Evolutionary conservation across 176 grass and related monocot species (phyloP).

Genomic region (Hordeum marinum): DNA sequence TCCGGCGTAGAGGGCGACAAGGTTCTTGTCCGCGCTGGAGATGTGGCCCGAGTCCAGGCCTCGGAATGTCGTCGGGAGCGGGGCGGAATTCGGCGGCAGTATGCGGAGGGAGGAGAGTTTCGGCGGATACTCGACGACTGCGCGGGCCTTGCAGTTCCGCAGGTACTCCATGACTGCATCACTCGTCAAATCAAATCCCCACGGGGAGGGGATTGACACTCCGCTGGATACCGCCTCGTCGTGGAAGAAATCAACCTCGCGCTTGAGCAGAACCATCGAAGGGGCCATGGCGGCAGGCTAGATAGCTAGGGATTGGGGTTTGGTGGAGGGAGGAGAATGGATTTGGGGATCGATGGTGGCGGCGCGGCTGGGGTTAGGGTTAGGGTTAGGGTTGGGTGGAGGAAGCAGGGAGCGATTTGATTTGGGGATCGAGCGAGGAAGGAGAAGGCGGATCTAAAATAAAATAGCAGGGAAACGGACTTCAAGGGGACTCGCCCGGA

Average conservation of each 20-base stretch:
- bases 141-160: background rate
- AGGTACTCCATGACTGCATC: background rate
- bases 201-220: background rate
- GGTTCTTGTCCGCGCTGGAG: background rate
- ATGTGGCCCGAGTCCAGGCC: background rate
- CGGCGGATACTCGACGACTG: background rate
- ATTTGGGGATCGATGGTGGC: too few species aligned
- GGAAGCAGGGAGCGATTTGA: too few species aligned
- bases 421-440: too few species aligned
- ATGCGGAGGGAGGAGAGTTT: background rate
- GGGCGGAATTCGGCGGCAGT: background rate
- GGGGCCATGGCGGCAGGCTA: too few species aligned
- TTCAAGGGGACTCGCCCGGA: too few species aligned
- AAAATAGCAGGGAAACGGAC: too few species aligned
- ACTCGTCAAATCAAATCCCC: too few species aligned
- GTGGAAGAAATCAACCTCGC: slow-evolving; percentile 33
- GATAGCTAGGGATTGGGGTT: too few species aligned
- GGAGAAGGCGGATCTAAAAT: too few species aligned
- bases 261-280: background rate
- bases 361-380: too few species aligned
- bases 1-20: background rate
- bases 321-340: too few species aligned
- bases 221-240: background rate
- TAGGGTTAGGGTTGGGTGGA: too few species aligned
- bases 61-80: background rate